Conservation (phyloP, 2,329 filamentous ascomycete genomes). For the Falciphora oryzae region DNA sequence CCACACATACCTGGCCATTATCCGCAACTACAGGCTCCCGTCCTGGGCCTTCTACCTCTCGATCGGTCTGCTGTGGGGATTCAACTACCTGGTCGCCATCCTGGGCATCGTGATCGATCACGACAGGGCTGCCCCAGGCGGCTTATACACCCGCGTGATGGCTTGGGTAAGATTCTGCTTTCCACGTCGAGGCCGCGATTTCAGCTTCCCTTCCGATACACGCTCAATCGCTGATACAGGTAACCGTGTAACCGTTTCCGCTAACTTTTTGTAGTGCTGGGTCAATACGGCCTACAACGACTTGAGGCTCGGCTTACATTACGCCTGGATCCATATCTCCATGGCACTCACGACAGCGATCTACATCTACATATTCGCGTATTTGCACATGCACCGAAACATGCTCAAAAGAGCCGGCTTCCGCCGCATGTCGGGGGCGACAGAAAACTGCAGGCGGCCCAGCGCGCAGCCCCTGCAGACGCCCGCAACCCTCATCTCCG, state of each 20-base stretch:
- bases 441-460: background rate
- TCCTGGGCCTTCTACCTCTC: conserved; percentile 42
- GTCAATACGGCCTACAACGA: conserved; percentile 47
- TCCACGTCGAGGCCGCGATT: too few relatives aligned
- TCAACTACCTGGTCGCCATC: conserved; percentile 51
- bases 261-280: conserved; percentile 47
- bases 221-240: too few relatives aligned
- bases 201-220: background rate
- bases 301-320: conserved; percentile 56
- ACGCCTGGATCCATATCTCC: conserved; percentile 55
- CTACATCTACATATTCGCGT: conserved; percentile 35
- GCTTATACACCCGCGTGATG: conserved; percentile 58
- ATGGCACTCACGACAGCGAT: conserved; percentile 32
- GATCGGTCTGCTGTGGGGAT: conserved; percentile 49
- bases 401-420: background rate
- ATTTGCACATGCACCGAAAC: conserved; percentile 28
- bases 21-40: conserved; percentile 47
- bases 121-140: conserved; percentile 34
- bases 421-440: background rate
- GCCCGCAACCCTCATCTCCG: background rate
- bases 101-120: conserved; percentile 40
- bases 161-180: conserved; percentile 45
- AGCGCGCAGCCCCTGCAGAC: conserved; percentile 7
- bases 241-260: too few relatives aligned
- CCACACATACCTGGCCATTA: conserved; percentile 60